A percentile compares a stretch with the other conserved stretches of the same genome.
Conservation (phyloP, 2,329 filamentous ascomycete species). For the Sordariomycetes sp. region DNA sequence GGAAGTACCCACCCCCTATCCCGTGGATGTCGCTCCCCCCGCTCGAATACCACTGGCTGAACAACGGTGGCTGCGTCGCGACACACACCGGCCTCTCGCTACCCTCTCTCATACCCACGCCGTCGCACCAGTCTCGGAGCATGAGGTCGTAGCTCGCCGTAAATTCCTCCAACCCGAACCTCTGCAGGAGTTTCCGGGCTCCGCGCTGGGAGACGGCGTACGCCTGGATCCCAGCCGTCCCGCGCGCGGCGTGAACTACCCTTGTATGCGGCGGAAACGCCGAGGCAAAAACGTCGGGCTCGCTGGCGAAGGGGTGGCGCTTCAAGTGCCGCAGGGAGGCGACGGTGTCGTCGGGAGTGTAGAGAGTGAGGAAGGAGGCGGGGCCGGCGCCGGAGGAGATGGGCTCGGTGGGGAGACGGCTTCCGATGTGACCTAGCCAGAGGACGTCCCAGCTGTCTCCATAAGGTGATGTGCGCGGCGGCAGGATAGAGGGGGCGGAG, state of each 20-base stretch:
- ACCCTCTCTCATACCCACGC: conserved; percentile 7
- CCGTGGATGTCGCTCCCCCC: conserved; percentile 6
- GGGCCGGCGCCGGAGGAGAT: conserved; percentile 3
- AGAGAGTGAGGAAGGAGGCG: neutral
- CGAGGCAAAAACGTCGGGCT: conserved; percentile 8
- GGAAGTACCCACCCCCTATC: conserved; percentile 5
- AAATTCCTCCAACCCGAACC: conserved; percentile 26
- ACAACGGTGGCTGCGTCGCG: conserved; percentile 5
- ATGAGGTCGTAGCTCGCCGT: conserved; percentile 27
- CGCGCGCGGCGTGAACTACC: conserved; percentile 26
- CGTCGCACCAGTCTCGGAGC: conserved; percentile 31
- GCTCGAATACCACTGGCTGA: conserved; percentile 5
- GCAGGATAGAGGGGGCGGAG: neutral
- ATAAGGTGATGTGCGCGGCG: conserved; percentile 22
- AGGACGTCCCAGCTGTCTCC: conserved; percentile 38
- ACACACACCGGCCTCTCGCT: conserved; percentile 2
- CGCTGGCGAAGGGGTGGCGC: conserved; percentile 20
- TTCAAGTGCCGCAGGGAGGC: conserved; percentile 12
- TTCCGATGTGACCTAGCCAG: conserved; percentile 35
- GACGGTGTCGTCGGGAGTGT: conserved; percentile 17
- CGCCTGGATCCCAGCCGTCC: conserved; percentile 18
- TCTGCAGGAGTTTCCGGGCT: conserved; percentile 25
- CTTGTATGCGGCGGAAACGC: conserved; percentile 27
- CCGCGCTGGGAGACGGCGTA: conserved; percentile 31
- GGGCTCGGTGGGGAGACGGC: conserved; percentile 12